Base-by-base conservation (phyloP, 2,329 filamentous ascomycete genomes). In the Fusarium compactum region DNA sequence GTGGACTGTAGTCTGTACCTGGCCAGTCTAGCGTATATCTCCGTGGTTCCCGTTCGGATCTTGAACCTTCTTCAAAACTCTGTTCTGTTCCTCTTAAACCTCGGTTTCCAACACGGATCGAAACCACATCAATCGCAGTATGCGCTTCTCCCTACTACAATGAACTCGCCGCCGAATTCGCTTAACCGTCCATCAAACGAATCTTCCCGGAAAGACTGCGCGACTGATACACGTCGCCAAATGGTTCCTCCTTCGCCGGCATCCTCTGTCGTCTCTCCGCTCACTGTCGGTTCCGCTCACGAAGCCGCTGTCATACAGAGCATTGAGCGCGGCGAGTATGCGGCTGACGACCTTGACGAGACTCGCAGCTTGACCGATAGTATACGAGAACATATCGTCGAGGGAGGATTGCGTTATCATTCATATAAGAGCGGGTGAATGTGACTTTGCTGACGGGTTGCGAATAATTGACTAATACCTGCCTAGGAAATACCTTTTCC, bases 381-480 rank as follows among this genome's bases (percentile, higher is more conserved):
- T 65, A 81, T 83, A 62, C 80, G 80, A 27, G 79, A 82, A 41
- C 81, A 83, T 56, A 80, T 82, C 56, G 76, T 82, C 58, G 82
- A 83, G 24, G 80, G 81, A 12, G 78, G 80, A 34, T 67, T 82
- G 25, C 75, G 81, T 2, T 82, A 82, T 53, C 81, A 82, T 59
- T 45, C 38, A 9, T 62, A 58, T 20, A 44, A 32, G 24, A 24
- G 14, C 29, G 40, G 29, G 16, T 22, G 6, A 25, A 38, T 38
- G n/a, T 38, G 34, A 38, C 18, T 38, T n/a, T 38, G 0, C 6
- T 11, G 34, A 10, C 18, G 18, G 18, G 18, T 38, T 2, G 25
- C 18, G 18, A 51, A 51, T 22, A 38, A n/a, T 51, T 16, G 16
- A 16, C 47, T 51, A 52, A 52, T 20, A 7, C 15, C 27, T 48